phyloP scores from a whole-genome alignment of 2,329 filamentous ascomycete species.

The Reticulascus tulasneorum region DNA sequence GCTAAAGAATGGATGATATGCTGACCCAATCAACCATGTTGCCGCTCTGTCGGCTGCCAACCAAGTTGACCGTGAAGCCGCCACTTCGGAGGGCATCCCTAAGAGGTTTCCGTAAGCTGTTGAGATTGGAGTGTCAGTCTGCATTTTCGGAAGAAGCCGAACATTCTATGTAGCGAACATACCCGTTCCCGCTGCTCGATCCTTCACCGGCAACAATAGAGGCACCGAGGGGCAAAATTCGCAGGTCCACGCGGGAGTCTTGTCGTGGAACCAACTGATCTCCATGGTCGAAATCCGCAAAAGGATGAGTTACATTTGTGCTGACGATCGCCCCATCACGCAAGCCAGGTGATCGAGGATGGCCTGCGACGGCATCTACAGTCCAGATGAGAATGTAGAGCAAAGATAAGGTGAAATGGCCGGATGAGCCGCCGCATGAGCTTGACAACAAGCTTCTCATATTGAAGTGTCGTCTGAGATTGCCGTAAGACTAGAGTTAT shows the following conservation, averaged over 20 bases:
- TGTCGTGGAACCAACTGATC: slow-evolving; percentile 1
- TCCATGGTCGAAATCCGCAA: too few species aligned
- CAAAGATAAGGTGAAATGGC: too few species aligned
- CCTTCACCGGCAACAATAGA: slow-evolving; percentile 3
- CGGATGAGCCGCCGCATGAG: too few species aligned
- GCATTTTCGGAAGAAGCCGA: background rate
- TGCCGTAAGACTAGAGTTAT: too few species aligned
- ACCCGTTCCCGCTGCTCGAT: slow-evolving; percentile 1
- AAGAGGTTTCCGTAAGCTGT: slow-evolving; percentile 1
- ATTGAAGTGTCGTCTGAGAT: too few species aligned
- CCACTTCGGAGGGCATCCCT: background rate
- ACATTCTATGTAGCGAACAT: background rate
- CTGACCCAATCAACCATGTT: slow-evolving; percentile 21
- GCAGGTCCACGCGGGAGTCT: background rate
- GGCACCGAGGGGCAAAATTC: slow-evolving; percentile 4
- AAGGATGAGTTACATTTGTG: too few species aligned
- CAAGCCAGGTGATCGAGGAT: too few species aligned
- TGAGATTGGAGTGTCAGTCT: background rate
- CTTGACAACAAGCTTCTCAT: too few species aligned
- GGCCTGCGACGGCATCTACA: too few species aligned
- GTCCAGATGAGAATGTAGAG: too few species aligned
- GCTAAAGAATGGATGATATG: background rate
- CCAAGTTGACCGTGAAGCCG: slow-evolving; percentile 18
- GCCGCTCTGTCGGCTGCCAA: slow-evolving; percentile 16
- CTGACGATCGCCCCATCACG: too few species aligned